Base-by-base conservation (phyloP, 768 basidiomycete genomes). In the Russula ochroleuca region DNA sequence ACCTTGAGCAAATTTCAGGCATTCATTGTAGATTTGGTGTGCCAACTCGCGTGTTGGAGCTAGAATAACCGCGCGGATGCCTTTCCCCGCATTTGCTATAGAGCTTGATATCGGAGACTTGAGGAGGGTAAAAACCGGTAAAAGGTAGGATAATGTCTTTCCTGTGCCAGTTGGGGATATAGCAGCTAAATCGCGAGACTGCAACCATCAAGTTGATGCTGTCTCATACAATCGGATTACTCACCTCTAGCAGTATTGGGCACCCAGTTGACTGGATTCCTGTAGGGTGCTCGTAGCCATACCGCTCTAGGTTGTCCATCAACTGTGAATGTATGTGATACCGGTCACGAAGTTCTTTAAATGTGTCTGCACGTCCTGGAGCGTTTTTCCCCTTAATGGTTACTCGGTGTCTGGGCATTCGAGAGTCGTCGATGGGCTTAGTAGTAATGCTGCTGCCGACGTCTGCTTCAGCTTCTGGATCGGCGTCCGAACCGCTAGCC, bases 161-260 rank as follows among this genome's bases (percentile, higher is more conserved):
- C 97, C 97, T 11, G 92, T 95, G 55, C 97, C 97, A 6, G 97
- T 99, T 0, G 97, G 97, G 0, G 97, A 97, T 21, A 98, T 90
- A 33, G 95, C 96, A 58, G 91, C 87, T 25, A 97, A 79, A 74
- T 99, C 96, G 62, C 91, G 85, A 65, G 78, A 79, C 92, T 92
- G 63, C 33, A 35, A 7, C 9, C 13, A 23, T 52, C 3, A 59
- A 47, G 21, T 25, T 13, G n/a, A 58, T 38, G 31, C 19, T 13
- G 2, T 25, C 47, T 38, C 48, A 19, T 41, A 53, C 25, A 31
- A 40, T 47, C 15, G 11, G 19, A 48, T 7, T 14, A 65, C 83
- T 61, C 64, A 88, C 92, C 78, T 92, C 84, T 41, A 94, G 74
- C 57, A 95, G 74, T 67, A 93, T 89, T 0, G 93, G 92, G 55